Evolutionary conservation across 2,329 filamentous ascomycete species (phyloP), one percentile per base, ranked within the genome.

Genomic region (Juglanconis juglandina): DNA sequence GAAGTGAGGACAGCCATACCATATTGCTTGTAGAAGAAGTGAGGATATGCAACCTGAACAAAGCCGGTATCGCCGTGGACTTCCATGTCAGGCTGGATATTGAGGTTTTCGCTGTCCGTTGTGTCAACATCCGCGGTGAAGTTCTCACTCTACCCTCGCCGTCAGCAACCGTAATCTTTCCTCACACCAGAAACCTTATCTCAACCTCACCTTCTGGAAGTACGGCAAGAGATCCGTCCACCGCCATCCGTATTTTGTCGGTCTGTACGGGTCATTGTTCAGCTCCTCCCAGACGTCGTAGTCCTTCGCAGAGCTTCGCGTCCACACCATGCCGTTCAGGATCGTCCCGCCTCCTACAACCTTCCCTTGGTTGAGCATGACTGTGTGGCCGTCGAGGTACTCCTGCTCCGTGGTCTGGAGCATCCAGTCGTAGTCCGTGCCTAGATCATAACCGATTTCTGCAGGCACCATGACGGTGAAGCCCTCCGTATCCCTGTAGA

Each of bases 141-240:
- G 9, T 65, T 76, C 61, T 78, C 75, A 14, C 70, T 73, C 75
- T 76, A 48, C 11, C 10, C n/a, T 32, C 10, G 48, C 24, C 30
- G 1, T 9, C 11, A 2, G 14, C 17, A 52, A 56, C 6, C 63
- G 50, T 17, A 3, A 14, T 10, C 32, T n/a, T 53, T 3, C 4
- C 24, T 33, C 1, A 1, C 1, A 37, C 2, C 1, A 44, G 1
- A 7, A 11, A 3, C 5, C 5, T 10, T 6, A 1, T 46, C n/a
- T 1, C 14, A 3, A 3, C 41, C 35, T 54, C 37, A 77, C 78
- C 71, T 82, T 82, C 34, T 72, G 71, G 64, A 83, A 79, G 63
- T 83, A 83, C 0, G 77, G 79, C 1, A 79, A 67, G 10, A 85
- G 67, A 30, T 70, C 71, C 1, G 75, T 63, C 74, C 76, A 79